A percentile compares a stretch with the other conserved stretches of the same genome.
These are phyloP conservation scores for Jatropha curcas DNA, from an alignment of 345 rosid species.

Conservation along the genomic window DNA sequence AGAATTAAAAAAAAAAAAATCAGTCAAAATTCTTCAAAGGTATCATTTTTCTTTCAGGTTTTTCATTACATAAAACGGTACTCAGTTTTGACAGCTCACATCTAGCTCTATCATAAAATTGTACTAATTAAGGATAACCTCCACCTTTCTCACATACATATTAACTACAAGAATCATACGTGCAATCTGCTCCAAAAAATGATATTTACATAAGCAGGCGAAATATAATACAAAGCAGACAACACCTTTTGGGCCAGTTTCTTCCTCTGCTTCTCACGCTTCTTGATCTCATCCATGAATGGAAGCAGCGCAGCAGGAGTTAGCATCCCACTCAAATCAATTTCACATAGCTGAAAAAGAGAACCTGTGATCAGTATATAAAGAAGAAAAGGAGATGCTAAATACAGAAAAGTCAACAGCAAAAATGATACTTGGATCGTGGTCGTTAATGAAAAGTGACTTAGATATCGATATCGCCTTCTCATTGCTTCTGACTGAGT, in stretches of 20 bases:
- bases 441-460: slow-evolving; percentile 91
- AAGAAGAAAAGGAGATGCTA: slow-evolving; percentile 5
- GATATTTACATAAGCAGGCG: not conserved
- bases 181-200: not conserved
- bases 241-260: slow-evolving; percentile 72
- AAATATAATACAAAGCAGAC: not conserved
- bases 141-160: not conserved
- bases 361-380: not conserved
- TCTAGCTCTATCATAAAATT: too few relatives aligned
- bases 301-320: slow-evolving; percentile 72
- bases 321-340: slow-evolving; percentile 67
- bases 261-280: slow-evolving; percentile 81
- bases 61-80: not conserved
- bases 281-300: slow-evolving; percentile 82
- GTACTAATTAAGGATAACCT: not conserved
- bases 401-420: not conserved
- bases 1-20: not conserved
- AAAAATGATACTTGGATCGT: slow-evolving; percentile 62
- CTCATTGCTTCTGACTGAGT: slow-evolving; percentile 85
- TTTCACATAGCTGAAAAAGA: slow-evolving; percentile 77
- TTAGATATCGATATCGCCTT: slow-evolving; percentile 80
- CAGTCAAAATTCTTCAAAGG: not conserved
- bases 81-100: not conserved
- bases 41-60: not conserved
- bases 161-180: not conserved